Evolutionary conservation across 805 yeast genomes (phyloP).

Genomic region (Lachancea nothofagi): DNA sequence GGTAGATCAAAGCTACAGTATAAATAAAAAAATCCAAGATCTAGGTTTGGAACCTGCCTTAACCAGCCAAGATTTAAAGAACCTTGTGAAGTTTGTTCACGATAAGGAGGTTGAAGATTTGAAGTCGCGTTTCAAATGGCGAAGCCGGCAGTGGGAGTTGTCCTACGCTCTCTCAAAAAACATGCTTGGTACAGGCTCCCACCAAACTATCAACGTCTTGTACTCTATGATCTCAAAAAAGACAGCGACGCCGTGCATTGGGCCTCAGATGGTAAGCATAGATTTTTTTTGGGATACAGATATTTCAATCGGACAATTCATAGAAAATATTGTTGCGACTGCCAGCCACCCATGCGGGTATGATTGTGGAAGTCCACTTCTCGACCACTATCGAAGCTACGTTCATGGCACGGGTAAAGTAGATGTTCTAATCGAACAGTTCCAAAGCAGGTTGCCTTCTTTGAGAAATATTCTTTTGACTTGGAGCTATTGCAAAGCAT

Average conservation of each 20-base stretch:
- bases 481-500: constrained; percentile 87
- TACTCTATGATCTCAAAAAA: constrained; percentile 78
- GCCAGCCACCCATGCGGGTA: constrained; percentile 66
- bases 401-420: constrained; percentile 84
- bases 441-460: constrained; percentile 52
- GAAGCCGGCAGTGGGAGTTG: constrained; percentile 63
- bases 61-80: constrained; percentile 30
- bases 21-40: constrained; percentile 13
- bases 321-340: constrained; percentile 73
- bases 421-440: constrained; percentile 65
- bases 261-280: constrained; percentile 78
- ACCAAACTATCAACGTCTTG: constrained; percentile 72
- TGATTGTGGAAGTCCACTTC: constrained; percentile 65
- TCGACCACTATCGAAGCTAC: constrained; percentile 78
- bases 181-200: constrained; percentile 62
- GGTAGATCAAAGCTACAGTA: constrained; percentile 10
- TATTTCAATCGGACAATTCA: constrained; percentile 79
- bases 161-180: constrained; percentile 47
- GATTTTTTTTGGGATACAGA: constrained; percentile 91
- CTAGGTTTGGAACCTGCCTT: constrained; percentile 28
- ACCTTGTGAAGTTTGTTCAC: constrained; percentile 31
- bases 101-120: constrained; percentile 31
- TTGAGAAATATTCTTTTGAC: constrained; percentile 65
- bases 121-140: constrained; percentile 29
- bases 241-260: constrained; percentile 86